Evolutionary conservation across 2,329 filamentous ascomycete species (phyloP), one percentile per base, ranked within the genome.

Genomic region (Coniochaeta sp.): DNA sequence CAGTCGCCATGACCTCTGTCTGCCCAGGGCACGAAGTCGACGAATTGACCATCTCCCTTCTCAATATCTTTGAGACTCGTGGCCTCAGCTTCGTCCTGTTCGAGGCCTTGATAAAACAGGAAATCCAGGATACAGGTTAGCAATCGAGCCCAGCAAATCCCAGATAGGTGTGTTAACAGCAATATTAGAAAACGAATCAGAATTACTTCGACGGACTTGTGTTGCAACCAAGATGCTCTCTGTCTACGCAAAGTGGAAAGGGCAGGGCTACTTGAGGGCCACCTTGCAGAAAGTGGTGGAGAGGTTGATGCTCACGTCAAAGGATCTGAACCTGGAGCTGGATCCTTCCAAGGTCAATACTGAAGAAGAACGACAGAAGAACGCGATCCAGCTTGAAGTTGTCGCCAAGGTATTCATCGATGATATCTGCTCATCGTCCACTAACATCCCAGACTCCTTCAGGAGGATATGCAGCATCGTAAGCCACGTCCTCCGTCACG

Each of bases 151-250:
- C 4, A 3, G 10, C 42, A 26, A 4, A 2, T 31, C 14, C 33
- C 31, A 3, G 7, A 31, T 12, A 4, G 4, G 5, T 10, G 18
- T 22, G 22, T 24, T 50, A 13, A 38, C 33, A 22, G n/a, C 9
- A 6, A 3, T 40, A 48, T 57, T 52, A 76, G 84, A 87, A 62
- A 86, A 83, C 51, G 84, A 87, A 60, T 77, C 83, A 1, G 84
- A 87, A 59, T 73, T 87, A 20, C 66, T 87, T 10, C 76, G 84
- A n/a, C 74, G 83, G 48, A 85, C 84, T 28, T 86, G 82, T 57
- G 83, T 87, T 1, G 81, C 82, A n/a, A 87, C 84, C 1, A 87
- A 87, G 62, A 85, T 87, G 77, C 72, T 87, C 2, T 86, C 84
- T 1, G 75, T 86, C 7, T 87, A 86, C 58, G 83, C 83, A 5